Conservation (phyloP, 176 grass and related monocot genomes). For the Bonia amplexicaulis region DNA sequence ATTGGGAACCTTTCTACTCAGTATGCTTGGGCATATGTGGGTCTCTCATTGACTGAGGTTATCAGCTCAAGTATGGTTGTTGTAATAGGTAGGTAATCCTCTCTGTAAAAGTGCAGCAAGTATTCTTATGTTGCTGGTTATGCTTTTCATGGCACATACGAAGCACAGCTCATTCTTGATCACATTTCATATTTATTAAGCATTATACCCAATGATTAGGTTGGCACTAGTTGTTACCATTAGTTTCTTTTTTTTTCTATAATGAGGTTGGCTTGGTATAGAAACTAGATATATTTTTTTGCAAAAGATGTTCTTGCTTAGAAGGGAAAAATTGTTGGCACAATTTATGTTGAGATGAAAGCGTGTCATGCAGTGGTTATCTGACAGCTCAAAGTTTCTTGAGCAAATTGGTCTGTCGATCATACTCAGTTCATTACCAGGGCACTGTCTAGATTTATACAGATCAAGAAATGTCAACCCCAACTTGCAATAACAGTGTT, state of each 20-base stretch:
- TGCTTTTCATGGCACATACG: background rate
- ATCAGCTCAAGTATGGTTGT: conserved; percentile 68
- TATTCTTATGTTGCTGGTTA: background rate
- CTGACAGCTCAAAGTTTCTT: background rate
- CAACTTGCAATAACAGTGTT: background rate
- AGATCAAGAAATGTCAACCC: background rate
- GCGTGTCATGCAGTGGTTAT: background rate
- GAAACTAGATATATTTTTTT: background rate
- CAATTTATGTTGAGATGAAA: background rate
- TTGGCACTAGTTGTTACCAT: background rate
- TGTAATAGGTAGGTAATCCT: conserved; percentile 48
- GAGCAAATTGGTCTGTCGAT: background rate
- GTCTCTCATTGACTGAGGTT: conserved; percentile 71
- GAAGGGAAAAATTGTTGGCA: background rate
- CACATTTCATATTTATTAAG: background rate
- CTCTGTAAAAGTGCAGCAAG: background rate
- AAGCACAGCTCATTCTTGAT: background rate
- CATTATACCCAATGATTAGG: background rate
- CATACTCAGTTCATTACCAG: background rate
- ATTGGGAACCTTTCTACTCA: conserved; percentile 70
- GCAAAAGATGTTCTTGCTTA: background rate
- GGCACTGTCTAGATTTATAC: background rate
- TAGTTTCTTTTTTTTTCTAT: background rate
- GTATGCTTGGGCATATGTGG: conserved; percentile 78
- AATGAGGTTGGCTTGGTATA: background rate